These are phyloP conservation scores for Fusarium sp. DNA, from an alignment of 2,329 filamentous ascomycete species.

Conservation along the genomic window DNA sequence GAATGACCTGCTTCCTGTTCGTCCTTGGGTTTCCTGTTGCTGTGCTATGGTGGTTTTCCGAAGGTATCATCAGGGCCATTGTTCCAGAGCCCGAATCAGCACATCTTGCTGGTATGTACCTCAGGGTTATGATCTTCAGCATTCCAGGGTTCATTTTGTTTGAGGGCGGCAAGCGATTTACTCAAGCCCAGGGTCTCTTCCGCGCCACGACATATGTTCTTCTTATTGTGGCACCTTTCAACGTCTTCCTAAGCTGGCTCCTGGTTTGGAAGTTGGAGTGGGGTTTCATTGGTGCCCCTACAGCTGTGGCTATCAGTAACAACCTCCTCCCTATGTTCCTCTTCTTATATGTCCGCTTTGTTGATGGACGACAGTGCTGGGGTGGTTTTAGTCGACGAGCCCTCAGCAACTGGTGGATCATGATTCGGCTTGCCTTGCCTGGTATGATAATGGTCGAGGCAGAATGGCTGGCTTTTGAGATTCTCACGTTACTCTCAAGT, in stretches of 20 bases:
- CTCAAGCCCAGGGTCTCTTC: slow-evolving; percentile 87
- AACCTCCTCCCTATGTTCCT: slow-evolving; percentile 82
- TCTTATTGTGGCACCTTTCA: slow-evolving; percentile 80
- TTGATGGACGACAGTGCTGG: slow-evolving; percentile 85
- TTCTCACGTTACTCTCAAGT: slow-evolving; percentile 85
- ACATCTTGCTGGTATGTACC: slow-evolving; percentile 76
- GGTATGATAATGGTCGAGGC: slow-evolving; percentile 95
- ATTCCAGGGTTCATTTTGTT: slow-evolving; percentile 83
- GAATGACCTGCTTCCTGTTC: slow-evolving; percentile 84
- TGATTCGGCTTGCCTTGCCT: slow-evolving; percentile 89
- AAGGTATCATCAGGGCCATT: slow-evolving; percentile 68
- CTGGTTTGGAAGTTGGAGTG: slow-evolving; percentile 78
- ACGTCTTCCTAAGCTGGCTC: slow-evolving; percentile 81
- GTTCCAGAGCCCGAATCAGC: slow-evolving; percentile 70
- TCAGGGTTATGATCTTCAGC: slow-evolving; percentile 78
- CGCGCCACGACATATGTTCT: slow-evolving; percentile 82
- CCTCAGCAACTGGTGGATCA: slow-evolving; percentile 80
- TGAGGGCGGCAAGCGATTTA: slow-evolving; percentile 82
- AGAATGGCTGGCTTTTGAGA: slow-evolving; percentile 93
- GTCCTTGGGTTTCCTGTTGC: slow-evolving; percentile 78
- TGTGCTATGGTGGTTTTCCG: slow-evolving; percentile 77
- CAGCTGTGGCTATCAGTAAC: slow-evolving; percentile 83
- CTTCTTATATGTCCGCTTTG: slow-evolving; percentile 80
- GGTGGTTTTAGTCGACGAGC: slow-evolving; percentile 80
- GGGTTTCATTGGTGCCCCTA: slow-evolving; percentile 85